Evolutionary conservation across 2,329 filamentous ascomycete genomes (phyloP).

Genomic region (Talaromyces sp.): DNA sequence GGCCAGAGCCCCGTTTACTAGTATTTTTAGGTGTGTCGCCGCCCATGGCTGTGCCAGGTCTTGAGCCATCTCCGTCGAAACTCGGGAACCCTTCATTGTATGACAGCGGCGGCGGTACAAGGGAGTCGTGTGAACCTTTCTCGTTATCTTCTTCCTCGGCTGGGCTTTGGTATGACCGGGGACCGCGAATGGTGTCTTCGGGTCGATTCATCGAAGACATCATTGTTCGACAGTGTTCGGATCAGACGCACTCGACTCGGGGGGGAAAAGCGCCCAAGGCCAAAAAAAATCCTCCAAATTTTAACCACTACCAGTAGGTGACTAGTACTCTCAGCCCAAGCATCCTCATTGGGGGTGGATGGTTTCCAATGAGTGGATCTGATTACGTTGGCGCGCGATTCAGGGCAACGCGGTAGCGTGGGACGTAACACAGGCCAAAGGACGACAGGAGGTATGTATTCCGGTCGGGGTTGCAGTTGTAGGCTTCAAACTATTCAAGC

Average conservation of each 20-base stretch:
- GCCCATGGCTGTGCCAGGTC: constrained; percentile 29
- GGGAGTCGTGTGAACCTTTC: constrained; percentile 31
- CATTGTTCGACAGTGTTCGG: constrained; percentile 20
- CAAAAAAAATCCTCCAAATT: background rate
- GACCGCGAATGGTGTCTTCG: constrained; percentile 41
- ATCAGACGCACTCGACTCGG: background rate
- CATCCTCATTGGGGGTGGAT: constrained; percentile 17
- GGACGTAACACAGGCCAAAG: background rate
- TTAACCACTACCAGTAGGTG: constrained; percentile 14
- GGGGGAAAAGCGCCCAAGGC: background rate
- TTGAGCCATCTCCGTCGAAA: constrained; percentile 33
- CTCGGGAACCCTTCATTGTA: constrained; percentile 31
- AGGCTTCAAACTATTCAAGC: constrained; percentile 1
- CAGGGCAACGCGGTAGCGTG: background rate
- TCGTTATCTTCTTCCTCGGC: constrained; percentile 36
- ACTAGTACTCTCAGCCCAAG: constrained; percentile 6
- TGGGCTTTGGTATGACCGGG: constrained; percentile 35
- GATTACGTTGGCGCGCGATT: background rate
- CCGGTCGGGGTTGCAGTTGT: background rate
- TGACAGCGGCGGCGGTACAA: constrained; percentile 27
- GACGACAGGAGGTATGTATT: background rate
- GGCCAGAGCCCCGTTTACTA: constrained; percentile 25
- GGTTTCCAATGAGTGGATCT: constrained; percentile 5
- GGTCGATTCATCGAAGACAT: constrained; percentile 41
- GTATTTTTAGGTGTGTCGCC: constrained; percentile 25